Base-by-base conservation (phyloP, 345 rosid species). In the Abelmoschus esculentus region DNA sequence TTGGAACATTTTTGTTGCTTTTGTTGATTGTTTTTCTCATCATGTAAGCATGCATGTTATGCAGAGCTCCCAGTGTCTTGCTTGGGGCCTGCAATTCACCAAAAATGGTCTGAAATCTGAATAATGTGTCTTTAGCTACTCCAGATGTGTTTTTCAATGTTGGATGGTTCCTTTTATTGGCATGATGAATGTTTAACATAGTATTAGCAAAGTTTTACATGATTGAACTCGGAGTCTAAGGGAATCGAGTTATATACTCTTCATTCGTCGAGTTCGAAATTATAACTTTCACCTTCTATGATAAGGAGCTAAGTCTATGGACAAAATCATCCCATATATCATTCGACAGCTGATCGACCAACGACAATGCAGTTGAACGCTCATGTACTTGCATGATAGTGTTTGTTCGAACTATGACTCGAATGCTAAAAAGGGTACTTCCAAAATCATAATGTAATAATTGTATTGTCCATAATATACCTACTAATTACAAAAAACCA, bases 391-490 rank as follows among this genome's bases (percentile, higher is more conserved):
- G 57, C 57, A 53, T 17, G 18, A 53, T 53, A 17, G 57, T 53
- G 2, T 53, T 53, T 53, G 57, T 53, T 53, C 26, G 9, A 17
- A 53, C 22, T 19, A 22, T 57, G n/a, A 28, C 7, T 63, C 52
- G 11, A 63, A 19, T 26, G 52, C 29, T 63, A 18, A 63, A 22
- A 40, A 1, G 3, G 11, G 14, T 64, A 22, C 10, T 64, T 64
- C 13, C 9, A 11, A 42, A 44, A 42, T 44, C 54, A 44, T 42
- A 44, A 50, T 0, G 18, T 6, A 3, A 13, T 15, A 13, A 42
- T 42, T 42, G 53, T 49, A 19, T 32, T 63, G 15, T 56, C 70
- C 40, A 69, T 69, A 70, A 44, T 56, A 55, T 22, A 63, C 28
- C 71, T 47, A 31, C 47, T 18, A 26, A 64, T 32, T 64, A 50